Evolutionary conservation across 2,329 filamentous ascomycete genomes (phyloP).

Genomic region (Trichoderma pleuroti): DNA sequence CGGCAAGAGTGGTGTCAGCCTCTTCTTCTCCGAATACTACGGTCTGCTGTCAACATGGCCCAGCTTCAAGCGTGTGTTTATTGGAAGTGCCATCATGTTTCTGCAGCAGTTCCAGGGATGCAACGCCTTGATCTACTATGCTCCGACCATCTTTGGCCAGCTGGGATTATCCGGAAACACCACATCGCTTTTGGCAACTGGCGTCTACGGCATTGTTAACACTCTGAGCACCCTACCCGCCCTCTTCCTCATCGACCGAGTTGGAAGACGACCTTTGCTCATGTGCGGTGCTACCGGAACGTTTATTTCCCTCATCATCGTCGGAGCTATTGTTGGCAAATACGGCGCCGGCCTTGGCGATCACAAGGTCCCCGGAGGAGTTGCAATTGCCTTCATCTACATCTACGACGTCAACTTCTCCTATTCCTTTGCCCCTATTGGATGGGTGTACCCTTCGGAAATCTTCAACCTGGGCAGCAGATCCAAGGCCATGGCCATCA

Average conservation of each 20-base stretch:
- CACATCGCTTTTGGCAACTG: slow-evolving; percentile 50
- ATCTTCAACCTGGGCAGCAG: slow-evolving; percentile 57
- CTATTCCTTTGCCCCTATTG: slow-evolving; percentile 60
- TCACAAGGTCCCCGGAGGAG: slow-evolving; percentile 42
- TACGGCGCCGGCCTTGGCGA: slow-evolving; percentile 39
- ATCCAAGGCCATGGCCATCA: slow-evolving; percentile 58
- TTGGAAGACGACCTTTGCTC: slow-evolving; percentile 61
- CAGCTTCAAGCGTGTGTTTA: slow-evolving; percentile 43
- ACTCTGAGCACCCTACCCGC: slow-evolving; percentile 42
- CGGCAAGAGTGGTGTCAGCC: slow-evolving; percentile 28
- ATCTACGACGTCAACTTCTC: slow-evolving; percentile 62
- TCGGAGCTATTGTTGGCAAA: slow-evolving; percentile 48
- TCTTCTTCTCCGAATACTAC: slow-evolving; percentile 33
- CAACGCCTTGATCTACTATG: slow-evolving; percentile 49
- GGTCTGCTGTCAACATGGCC: slow-evolving; percentile 31
- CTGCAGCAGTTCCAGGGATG: slow-evolving; percentile 51
- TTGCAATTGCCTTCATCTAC: slow-evolving; percentile 63
- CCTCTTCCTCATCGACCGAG: slow-evolving; percentile 50
- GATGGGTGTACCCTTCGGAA: slow-evolving; percentile 64
- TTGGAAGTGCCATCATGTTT: slow-evolving; percentile 54
- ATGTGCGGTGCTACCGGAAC: slow-evolving; percentile 62
- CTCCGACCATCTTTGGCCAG: slow-evolving; percentile 43
- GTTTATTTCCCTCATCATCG: slow-evolving; percentile 54
- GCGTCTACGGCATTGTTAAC: slow-evolving; percentile 56
- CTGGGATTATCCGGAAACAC: slow-evolving; percentile 43